phyloP scores from a whole-genome alignment of 1,284 basidiomycete genomes.

The Trichosporon coremiiforme region DNA sequence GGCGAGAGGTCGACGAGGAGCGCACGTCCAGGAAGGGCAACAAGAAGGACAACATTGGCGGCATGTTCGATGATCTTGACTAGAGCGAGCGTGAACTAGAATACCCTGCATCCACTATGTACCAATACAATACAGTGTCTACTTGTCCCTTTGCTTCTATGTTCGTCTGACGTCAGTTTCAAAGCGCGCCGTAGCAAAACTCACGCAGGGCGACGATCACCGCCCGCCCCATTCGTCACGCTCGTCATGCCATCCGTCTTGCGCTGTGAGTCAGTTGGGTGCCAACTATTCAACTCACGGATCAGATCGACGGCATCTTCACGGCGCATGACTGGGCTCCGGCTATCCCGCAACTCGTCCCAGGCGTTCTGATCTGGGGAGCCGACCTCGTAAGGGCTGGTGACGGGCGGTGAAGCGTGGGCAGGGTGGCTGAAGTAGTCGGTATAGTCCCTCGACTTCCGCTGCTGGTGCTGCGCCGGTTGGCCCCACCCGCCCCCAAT shows the following conservation, averaged over 20 bases:
- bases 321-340: background rate
- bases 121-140: constrained; percentile 38
- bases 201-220: background rate
- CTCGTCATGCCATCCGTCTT: background rate
- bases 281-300: background rate
- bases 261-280: background rate
- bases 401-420: background rate
- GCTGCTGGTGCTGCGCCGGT: background rate
- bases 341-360: constrained; percentile 8
- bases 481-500: background rate
- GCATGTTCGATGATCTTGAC: constrained; percentile 54
- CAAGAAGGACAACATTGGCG: constrained; percentile 61
- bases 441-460: background rate
- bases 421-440: constrained; percentile 10
- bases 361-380: constrained; percentile 5
- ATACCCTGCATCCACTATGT: constrained; percentile 22
- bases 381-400: constrained; percentile 9
- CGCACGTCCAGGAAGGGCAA: constrained; percentile 37
- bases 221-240: constrained; percentile 1
- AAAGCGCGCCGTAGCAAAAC: no score
- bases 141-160: background rate
- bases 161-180: background rate
- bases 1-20: constrained; percentile 63
- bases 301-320: constrained; percentile 1
- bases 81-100: constrained; percentile 25